Base-by-base conservation (phyloP, 2,329 filamentous ascomycete genomes). In the Mariannaea elegans region DNA sequence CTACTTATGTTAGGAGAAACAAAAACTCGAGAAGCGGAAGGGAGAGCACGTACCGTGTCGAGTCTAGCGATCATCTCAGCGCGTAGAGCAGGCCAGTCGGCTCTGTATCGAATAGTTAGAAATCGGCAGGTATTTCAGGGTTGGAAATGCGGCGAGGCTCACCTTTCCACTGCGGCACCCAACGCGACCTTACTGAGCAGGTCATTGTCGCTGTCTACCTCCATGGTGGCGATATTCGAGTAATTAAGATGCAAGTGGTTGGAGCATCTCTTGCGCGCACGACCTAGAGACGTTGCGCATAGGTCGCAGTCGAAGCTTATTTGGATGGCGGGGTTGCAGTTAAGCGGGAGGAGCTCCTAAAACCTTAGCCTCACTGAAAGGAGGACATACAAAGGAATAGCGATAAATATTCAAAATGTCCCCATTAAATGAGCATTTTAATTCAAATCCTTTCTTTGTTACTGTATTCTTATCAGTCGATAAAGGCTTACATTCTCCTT, bases 1-100 rank as follows among this genome's bases (percentile, higher is more conserved):
- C 92, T 96, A 45, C 36, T 32, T 31, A 48, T n/a, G 41, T 7
- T 12, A 27, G 39, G 10, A 51, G 49, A 61, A 32, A 61, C 7
- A 9, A 23, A 8, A 7, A 16, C 27, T 65, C 34, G 62, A 45
- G 48, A 41, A 24, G 34, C 21, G 21, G n/a, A 2, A 19, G 47
- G 10, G 10, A 36, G 38, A 29, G 14, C 12, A 41, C 72, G 57
- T 69, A 85, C 84, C 78, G 81, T 83, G 74, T 95, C 89, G 48
- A 94, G 82, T 69, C 88, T 86, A 60, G 86, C 78, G 51, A 94
- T 78, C 34, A 94, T 80, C 29, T 84, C 84, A 67, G 84, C 83
- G 47, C 92, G 82, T 68, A 93, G 82, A 57, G 78, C 78, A 31
- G 89, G 88, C 91, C 91, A 94, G 73, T 84, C 83, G 58, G 85